These are phyloP conservation scores for Protoeuglena noctilucae DNA, from an alignment of 139 green algal genomes.

Conservation along the genomic window DNA sequence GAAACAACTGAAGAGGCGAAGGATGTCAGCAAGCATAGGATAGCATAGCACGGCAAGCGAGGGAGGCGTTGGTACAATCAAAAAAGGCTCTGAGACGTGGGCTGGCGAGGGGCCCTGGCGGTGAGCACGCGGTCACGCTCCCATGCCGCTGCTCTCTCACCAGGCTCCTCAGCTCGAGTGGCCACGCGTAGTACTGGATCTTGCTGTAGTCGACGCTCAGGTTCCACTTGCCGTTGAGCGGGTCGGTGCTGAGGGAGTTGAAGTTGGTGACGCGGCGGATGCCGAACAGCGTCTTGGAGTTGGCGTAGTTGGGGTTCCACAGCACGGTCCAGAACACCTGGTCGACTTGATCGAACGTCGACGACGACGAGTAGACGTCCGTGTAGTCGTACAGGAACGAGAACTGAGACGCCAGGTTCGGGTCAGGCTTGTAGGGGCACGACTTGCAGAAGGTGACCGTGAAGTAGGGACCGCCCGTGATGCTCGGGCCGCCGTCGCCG, in stretches of 20 bases:
- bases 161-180: background rate
- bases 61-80: too few species aligned
- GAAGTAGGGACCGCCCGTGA: background rate
- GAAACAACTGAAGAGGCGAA: too few species aligned
- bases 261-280: background rate
- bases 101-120: too few species aligned
- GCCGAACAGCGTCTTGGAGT: background rate
- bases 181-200: background rate
- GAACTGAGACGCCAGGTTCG: too few species aligned
- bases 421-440: background rate
- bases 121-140: too few species aligned
- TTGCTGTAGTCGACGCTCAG: background rate
- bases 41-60: too few species aligned
- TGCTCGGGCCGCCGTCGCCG: background rate
- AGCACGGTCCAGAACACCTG: background rate
- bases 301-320: background rate
- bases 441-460: background rate
- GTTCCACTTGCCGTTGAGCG: too few species aligned
- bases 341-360: background rate
- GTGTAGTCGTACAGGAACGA: background rate
- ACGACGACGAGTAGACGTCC: background rate
- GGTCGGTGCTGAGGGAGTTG: too few species aligned
- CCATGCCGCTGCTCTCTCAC: too few species aligned
- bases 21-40: too few species aligned
- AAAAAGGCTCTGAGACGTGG: too few species aligned